These are phyloP conservation scores for Aureobasidium subglaciale DNA, from an alignment of 2,329 filamentous ascomycete species.

Conservation along the genomic window DNA sequence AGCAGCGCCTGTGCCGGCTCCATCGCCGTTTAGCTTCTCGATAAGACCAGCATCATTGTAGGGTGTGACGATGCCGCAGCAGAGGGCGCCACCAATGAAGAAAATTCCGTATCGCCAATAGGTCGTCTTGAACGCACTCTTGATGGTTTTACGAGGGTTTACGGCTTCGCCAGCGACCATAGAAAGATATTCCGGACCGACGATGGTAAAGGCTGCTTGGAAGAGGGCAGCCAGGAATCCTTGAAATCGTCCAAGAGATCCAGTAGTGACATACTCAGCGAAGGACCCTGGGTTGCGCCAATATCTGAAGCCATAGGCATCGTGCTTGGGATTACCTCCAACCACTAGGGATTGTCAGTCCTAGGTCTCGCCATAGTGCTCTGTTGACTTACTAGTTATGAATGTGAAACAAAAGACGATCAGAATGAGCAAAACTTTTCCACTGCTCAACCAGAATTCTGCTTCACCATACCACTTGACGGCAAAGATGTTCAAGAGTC, in stretches of 20 bases:
- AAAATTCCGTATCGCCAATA: slow-evolving; percentile 42
- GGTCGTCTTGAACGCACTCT: slow-evolving; percentile 43
- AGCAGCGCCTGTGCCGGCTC: slow-evolving; percentile 21
- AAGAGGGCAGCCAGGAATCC: slow-evolving; percentile 30
- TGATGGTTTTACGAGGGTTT: slow-evolving; percentile 39
- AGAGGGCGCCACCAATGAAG: too few species aligned
- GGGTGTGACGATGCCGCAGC: slow-evolving; percentile 28
- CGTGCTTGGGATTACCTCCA: slow-evolving; percentile 28
- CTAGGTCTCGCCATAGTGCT: too few species aligned
- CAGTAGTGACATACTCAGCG: slow-evolving; percentile 22
- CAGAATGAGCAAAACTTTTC: slow-evolving; percentile 37
- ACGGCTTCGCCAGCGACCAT: slow-evolving; percentile 43
- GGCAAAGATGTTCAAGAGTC: slow-evolving; percentile 33
- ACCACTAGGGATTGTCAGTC: too few species aligned
- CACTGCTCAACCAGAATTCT: slow-evolving; percentile 42
- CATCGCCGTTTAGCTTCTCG: slow-evolving; percentile 36
- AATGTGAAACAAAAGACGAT: slow-evolving; percentile 31
- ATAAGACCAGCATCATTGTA: slow-evolving; percentile 28
- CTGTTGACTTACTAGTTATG: slow-evolving; percentile 18
- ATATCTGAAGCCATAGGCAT: slow-evolving; percentile 39
- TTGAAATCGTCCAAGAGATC: slow-evolving; percentile 19
- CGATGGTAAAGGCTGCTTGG: slow-evolving; percentile 38
- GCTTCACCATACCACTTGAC: slow-evolving; percentile 40
- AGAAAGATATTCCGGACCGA: slow-evolving; percentile 42
- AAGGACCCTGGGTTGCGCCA: slow-evolving; percentile 31